phyloP scores from a whole-genome alignment of 129 eudicot species.

The Lactuca saligna region DNA sequence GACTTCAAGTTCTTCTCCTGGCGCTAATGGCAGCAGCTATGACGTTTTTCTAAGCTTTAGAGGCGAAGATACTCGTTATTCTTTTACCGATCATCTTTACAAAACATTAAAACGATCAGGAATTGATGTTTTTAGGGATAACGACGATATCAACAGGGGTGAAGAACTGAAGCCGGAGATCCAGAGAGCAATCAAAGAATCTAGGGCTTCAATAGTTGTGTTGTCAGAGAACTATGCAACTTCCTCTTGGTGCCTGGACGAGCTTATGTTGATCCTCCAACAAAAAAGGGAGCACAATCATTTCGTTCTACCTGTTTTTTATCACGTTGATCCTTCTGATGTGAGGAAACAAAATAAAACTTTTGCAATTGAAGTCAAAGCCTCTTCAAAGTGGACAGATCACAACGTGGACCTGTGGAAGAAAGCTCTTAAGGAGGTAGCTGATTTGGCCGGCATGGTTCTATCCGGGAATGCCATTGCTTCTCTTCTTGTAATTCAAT shows the following conservation, averaged over 20 bases:
- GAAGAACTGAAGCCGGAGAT: conserved; percentile 8
- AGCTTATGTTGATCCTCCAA: conserved; percentile 3
- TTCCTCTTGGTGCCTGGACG: conserved; percentile 16
- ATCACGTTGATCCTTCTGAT: conserved; percentile 9
- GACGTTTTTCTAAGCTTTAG: conserved; percentile 8
- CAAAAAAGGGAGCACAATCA: conserved; percentile 2
- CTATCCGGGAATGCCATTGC: conserved; percentile 1
- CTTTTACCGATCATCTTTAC: conserved; percentile 2
- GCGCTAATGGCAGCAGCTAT: conserved; percentile 1
- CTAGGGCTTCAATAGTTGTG: conserved; percentile 6
- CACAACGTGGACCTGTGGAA: too few species aligned
- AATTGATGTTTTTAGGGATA: not conserved
- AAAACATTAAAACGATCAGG: not conserved
- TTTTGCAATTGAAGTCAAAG: not conserved
- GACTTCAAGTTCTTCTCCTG: not conserved
- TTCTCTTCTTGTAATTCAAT: not conserved
- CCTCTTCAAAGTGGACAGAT: too few species aligned
- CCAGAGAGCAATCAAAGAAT: not conserved
- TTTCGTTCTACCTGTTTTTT: conserved; percentile 2
- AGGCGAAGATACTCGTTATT: conserved; percentile 5
- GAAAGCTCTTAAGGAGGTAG: not conserved
- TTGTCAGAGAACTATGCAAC: conserved; percentile 4
- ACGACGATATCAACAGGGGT: conserved; percentile 2
- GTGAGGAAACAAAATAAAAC: not conserved
- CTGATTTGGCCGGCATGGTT: not conserved